Base-by-base conservation (phyloP, 129 eudicot species). In the Pseudognaphalium luteoalbum region DNA sequence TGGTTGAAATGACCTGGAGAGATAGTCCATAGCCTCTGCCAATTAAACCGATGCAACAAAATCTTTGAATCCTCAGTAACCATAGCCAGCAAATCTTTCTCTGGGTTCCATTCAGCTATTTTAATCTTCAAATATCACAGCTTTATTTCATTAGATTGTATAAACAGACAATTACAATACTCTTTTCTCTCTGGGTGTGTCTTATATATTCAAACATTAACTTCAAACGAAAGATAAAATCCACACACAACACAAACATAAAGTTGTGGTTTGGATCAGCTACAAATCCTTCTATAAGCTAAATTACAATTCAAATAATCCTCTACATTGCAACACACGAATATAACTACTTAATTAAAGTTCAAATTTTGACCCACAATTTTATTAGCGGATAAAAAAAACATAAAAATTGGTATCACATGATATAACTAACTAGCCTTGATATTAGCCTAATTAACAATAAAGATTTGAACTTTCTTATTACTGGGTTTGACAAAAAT, bases 21-120 rank as follows among this genome's bases (percentile, higher is more conserved):
- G 10, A 90, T 58, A 21, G 90, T 91, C 98, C 98, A 94, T 17
- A 94, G 92, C 81, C 99, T 82, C 86, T 94, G 99, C 99, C 99
- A 94, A 70, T 94, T 94, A 81, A 94, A 94, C 60, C 99, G 90
- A 76, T 94, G 98, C 60, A 94, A 84, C 41, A 91, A 81, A 51
- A 94, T 88, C 91, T 91, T 94, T 0, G 96, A 94, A 76, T 94
- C 99, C 57, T 87, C 97, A 8, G 96, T 88, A 10, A 93, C 98
- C 97, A 94, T 94, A 8, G 99, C 99, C 47, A 94, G 78, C 68
- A 94, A 81, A 83, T 94, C 99, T 78, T 94, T 94, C 70, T 91
- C 99, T 50, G 99, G 99, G 76, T 94, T 94, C 99, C 99, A 94
- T 90, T 91, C 99, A 8, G 97, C 97, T 56, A 94, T 52, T 73